Conservation (phyloP, 2,329 filamentous ascomycete species). For the Periconia digitata region DNA sequence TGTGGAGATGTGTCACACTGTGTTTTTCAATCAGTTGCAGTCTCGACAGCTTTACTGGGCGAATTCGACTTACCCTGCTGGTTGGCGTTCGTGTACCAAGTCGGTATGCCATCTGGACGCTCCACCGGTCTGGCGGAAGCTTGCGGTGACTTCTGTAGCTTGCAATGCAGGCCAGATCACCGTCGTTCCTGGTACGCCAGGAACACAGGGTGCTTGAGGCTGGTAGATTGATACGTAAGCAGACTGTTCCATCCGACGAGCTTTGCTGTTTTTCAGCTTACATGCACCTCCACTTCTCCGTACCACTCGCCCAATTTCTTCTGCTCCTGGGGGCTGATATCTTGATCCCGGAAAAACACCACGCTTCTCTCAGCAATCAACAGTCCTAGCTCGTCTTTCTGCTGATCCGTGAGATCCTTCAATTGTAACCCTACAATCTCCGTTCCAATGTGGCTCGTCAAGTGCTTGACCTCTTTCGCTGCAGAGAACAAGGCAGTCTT, state of each 20-base stretch:
- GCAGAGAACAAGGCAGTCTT: constrained; percentile 42
- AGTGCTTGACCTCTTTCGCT: constrained; percentile 46
- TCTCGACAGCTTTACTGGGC: too few species aligned
- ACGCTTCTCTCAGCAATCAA: constrained; percentile 47
- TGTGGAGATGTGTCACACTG: constrained; percentile 67
- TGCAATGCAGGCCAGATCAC: constrained; percentile 72
- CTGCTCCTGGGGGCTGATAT: constrained; percentile 39
- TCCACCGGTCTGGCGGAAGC: constrained; percentile 68
- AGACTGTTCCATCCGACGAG: neutral
- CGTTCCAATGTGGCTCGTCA: constrained; percentile 41
- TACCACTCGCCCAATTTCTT: constrained; percentile 37
- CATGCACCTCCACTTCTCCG: constrained; percentile 66
- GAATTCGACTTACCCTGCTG: constrained; percentile 54
- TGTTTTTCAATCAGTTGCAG: neutral
- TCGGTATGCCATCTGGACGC: constrained; percentile 71
- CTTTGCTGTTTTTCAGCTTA: constrained; percentile 40
- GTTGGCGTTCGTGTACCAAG: constrained; percentile 70
- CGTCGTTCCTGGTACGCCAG: constrained; percentile 62
- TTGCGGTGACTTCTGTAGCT: constrained; percentile 61
- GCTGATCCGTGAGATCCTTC: constrained; percentile 49
- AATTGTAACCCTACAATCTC: constrained; percentile 49
- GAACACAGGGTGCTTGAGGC: constrained; percentile 72
- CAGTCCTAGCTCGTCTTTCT: constrained; percentile 54
- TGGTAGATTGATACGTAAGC: constrained; percentile 30
- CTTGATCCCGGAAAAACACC: constrained; percentile 55